These are phyloP conservation scores for Rhynchosporium agropyri DNA, from an alignment of 2,329 filamentous ascomycete genomes.

Conservation along the genomic window DNA sequence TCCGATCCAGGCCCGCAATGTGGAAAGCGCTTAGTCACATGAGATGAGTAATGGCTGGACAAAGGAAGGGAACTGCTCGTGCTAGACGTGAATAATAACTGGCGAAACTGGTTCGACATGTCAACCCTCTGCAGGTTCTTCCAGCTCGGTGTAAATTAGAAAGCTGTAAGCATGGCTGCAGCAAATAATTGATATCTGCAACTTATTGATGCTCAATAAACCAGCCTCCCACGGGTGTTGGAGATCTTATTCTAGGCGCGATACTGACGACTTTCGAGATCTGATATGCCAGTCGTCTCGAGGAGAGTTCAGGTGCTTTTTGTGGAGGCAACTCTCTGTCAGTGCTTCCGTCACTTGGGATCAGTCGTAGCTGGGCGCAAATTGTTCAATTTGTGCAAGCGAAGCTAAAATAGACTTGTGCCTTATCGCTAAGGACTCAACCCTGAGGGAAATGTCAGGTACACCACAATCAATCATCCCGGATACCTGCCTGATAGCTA, in stretches of 20 bases:
- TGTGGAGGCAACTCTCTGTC: background rate
- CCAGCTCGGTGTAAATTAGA: background rate
- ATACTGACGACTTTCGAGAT: background rate
- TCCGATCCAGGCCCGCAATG: background rate
- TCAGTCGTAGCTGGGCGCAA: background rate
- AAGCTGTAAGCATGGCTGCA: conserved; percentile 1
- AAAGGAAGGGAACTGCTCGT: background rate
- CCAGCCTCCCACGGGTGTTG: too few relatives aligned
- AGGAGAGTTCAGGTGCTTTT: background rate
- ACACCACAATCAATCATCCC: conserved; percentile 8
- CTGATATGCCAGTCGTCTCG: background rate
- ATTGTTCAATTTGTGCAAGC: conserved; percentile 10
- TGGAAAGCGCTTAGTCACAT: background rate
- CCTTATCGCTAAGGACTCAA: conserved; percentile 16
- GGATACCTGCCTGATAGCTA: conserved; percentile 8
- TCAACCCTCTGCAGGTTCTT: background rate
- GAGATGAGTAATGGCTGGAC: background rate
- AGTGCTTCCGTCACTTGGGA: background rate
- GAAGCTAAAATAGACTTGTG: conserved; percentile 9
- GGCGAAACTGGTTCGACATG: background rate
- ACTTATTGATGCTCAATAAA: background rate
- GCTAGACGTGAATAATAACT: background rate
- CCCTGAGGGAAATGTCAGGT: background rate
- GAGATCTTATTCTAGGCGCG: background rate
- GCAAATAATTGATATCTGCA: background rate